phyloP scores from a whole-genome alignment of 768 basidiomycete species.

The Leccinum arenicola region DNA sequence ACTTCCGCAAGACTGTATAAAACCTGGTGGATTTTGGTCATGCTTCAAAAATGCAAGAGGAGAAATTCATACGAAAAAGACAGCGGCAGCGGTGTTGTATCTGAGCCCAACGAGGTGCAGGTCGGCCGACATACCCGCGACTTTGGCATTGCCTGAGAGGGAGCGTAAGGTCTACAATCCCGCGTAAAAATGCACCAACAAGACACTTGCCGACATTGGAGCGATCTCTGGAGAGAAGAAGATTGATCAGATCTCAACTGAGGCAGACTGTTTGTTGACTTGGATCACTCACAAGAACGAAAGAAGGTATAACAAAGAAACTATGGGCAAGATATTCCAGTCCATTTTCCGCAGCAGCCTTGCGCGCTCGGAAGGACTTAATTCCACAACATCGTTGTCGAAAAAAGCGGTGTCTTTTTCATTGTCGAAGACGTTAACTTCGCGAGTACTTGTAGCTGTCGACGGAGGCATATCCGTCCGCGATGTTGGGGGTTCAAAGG shows the following conservation, averaged over 20 bases:
- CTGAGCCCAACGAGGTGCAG: constrained; percentile 32
- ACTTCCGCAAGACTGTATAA: constrained; percentile 39
- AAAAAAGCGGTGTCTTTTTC: constrained; percentile 9
- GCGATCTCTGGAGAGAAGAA: constrained; percentile 34
- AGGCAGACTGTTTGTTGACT: background rate
- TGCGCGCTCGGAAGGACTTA: constrained; percentile 20
- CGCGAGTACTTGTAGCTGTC: constrained; percentile 5
- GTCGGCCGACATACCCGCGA: constrained; percentile 44
- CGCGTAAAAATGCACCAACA: background rate
- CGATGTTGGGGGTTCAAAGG: background rate
- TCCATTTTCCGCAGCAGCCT: constrained; percentile 42
- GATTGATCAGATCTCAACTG: background rate
- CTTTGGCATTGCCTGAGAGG: constrained; percentile 37
- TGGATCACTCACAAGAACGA: constrained; percentile 42
- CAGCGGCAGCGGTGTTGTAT: constrained; percentile 38
- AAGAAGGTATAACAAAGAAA: constrained; percentile 43
- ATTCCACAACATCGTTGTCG: constrained; percentile 1
- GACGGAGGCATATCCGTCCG: constrained; percentile 17
- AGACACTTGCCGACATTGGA: constrained; percentile 40
- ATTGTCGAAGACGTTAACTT: constrained; percentile 5
- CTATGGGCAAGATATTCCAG: constrained; percentile 42
- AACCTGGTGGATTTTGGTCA: constrained; percentile 20
- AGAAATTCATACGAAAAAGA: constrained; percentile 34
- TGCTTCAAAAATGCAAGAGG: background rate
- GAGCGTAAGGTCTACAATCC: background rate